These are phyloP conservation scores for Microbotryum intermedium DNA, from an alignment of 1,284 basidiomycete genomes.

Conservation along the genomic window DNA sequence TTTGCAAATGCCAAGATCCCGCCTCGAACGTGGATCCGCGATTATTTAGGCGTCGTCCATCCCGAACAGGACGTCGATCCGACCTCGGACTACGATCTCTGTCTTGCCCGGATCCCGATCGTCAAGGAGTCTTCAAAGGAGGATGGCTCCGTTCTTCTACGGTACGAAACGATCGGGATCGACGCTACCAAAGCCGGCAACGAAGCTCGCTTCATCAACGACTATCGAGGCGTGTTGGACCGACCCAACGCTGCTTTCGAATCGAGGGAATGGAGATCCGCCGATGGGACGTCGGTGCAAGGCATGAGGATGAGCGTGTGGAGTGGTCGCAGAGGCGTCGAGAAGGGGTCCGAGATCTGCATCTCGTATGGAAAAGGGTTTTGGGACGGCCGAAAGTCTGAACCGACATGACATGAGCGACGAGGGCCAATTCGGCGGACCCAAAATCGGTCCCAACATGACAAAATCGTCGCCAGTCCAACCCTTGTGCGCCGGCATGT, in stretches of 20 bases:
- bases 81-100: constrained; percentile 69
- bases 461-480: too few species aligned
- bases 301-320: constrained; percentile 73
- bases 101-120: constrained; percentile 46
- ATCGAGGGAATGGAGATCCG: constrained; percentile 9
- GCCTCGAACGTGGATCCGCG: constrained; percentile 55
- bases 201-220: constrained; percentile 77
- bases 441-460: too few species aligned
- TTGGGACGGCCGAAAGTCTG: constrained; percentile 50
- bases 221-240: constrained; percentile 62
- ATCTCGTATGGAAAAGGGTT: constrained; percentile 90
- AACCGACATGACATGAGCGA: not conserved
- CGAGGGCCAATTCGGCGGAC: too few species aligned
- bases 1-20: constrained; percentile 58
- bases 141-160: not conserved
- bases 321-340: constrained; percentile 52
- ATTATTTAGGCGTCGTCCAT: constrained; percentile 80
- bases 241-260: constrained; percentile 64
- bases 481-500: too few species aligned
- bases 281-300: constrained; percentile 31
- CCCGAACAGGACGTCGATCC: constrained; percentile 58
- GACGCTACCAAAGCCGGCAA: constrained; percentile 71
- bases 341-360: constrained; percentile 74
- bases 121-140: not conserved
- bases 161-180: constrained; percentile 40